Conservation (phyloP, 371 early-diverging fungal genomes). For the Nosema granulosis region DNA sequence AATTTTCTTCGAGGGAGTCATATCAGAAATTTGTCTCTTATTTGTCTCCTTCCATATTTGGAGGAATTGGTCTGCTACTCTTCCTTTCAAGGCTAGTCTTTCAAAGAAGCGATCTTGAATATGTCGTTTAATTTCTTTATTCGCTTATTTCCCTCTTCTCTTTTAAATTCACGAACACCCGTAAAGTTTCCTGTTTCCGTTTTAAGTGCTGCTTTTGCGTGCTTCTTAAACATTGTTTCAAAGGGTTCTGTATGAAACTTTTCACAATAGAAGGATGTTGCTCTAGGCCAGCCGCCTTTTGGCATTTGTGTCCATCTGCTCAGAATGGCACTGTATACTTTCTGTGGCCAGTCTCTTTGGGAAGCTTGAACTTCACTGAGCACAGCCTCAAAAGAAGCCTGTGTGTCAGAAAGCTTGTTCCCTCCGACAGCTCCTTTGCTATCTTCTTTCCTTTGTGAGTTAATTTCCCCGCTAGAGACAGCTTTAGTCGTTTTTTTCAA, state of each 20-base stretch:
- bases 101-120: no score
- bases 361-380: background rate
- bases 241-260: background rate
- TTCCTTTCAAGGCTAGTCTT: no score
- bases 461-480: background rate
- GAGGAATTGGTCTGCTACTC: no score
- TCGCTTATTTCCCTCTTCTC: no score
- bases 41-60: no score
- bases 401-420: background rate
- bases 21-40: no score
- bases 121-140: no score
- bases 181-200: no score
- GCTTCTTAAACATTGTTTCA: background rate
- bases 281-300: background rate
- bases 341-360: background rate
- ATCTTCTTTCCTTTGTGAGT: background rate
- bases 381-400: background rate
- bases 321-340: background rate
- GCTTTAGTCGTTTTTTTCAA: background rate
- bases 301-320: background rate
- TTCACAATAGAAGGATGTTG: background rate
- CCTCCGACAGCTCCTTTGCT: background rate
- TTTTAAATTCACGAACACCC: no score
- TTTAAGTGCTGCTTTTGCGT: no score
- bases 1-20: background rate